Evolutionary conservation across 768 basidiomycete genomes (phyloP).

Genomic region (Crucibulum laeve): DNA sequence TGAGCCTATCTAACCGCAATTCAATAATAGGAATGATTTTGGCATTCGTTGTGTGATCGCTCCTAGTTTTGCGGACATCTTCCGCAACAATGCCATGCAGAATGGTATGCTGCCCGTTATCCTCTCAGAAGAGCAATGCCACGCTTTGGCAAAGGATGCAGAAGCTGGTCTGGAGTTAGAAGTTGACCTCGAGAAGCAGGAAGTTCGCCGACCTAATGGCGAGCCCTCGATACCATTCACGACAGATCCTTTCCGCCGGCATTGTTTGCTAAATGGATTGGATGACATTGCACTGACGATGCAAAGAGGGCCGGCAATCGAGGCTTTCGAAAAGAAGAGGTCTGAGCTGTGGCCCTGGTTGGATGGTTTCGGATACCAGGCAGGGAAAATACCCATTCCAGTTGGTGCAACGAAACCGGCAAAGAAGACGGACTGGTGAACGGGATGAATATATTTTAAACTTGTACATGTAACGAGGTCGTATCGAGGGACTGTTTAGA

Average conservation of each 20-base stretch:
- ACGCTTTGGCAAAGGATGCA: constrained; percentile 71
- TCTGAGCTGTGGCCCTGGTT: constrained; percentile 90
- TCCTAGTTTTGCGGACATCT: constrained; percentile 89
- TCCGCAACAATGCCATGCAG: constrained; percentile 86
- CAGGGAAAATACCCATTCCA: constrained; percentile 72
- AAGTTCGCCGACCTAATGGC: constrained; percentile 71
- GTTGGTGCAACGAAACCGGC: constrained; percentile 32
- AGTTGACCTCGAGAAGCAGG: constrained; percentile 80
- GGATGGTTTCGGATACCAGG: constrained; percentile 90
- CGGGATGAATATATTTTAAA: not conserved
- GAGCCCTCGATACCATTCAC: constrained; percentile 71
- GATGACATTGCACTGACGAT: constrained; percentile 97
- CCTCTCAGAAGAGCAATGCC: constrained; percentile 68
- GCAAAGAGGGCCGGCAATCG: constrained; percentile 70
- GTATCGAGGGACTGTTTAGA: constrained; percentile 1
- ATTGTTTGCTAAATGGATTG: constrained; percentile 92
- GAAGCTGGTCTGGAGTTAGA: constrained; percentile 71
- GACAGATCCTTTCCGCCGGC: constrained; percentile 86
- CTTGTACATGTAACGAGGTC: constrained; percentile 2
- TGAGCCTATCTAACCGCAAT: not conserved
- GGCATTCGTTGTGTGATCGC: constrained; percentile 87
- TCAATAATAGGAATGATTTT: constrained; percentile 70
- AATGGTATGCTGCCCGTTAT: constrained; percentile 86
- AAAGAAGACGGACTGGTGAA: constrained; percentile 71
- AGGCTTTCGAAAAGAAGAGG: constrained; percentile 73